Base-by-base conservation (phyloP, 2,329 filamentous ascomycete species). In the Paecilomyces sp. region DNA sequence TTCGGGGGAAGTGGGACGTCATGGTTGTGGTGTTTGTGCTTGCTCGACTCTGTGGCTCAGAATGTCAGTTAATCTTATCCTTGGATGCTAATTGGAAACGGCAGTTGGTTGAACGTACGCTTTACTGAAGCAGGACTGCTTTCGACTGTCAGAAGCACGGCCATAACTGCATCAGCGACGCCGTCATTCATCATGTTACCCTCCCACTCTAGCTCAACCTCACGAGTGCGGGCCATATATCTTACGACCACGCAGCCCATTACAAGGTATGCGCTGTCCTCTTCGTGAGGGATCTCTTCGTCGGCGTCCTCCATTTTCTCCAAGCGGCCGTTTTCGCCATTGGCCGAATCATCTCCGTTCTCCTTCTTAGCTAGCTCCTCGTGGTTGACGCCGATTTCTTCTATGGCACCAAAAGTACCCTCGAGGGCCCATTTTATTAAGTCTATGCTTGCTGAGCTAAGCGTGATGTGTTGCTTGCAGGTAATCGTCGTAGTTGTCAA, bases 171-270 rank as follows among this genome's bases (percentile, higher is more conserved):
- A 75, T 99, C 94, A n/a, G 94, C 94, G 69, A 99, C 95, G 62
- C 92, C 91, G 70, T 99, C 94, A 73, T 97, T 99, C 70, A 97
- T 88, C 79, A 96, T 90, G 72, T 97, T 99, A 60, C 92, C 94
- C 73, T 97, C 93, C 94, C 94, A 99, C 76, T 96, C 92, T 2
- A 97, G 81, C 72, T 95, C 92, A 5, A 97, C 85, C 70, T 94
- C 88, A 59, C 92, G 90, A 65, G 86, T 88, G 12, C 76, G 73
- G 62, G 81, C 84, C 63, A 84, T 84, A 75, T 94, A 92, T 22
- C 88, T 85, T n/a, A 97, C 86, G 7, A 85, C 85, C 30, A 97
- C 87, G 74, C 90, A 94, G 64, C 92, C 93, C 93, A 99, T 97
- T 68, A 99, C 85, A 30, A 83, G 78, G 69, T 86, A 87, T 9